Percentiles rank a stretch among this genome's conserved stretches.
Evolutionary conservation across 129 eudicot genomes (phyloP).

Genomic region (Helichrysum umbraculigerum): DNA sequence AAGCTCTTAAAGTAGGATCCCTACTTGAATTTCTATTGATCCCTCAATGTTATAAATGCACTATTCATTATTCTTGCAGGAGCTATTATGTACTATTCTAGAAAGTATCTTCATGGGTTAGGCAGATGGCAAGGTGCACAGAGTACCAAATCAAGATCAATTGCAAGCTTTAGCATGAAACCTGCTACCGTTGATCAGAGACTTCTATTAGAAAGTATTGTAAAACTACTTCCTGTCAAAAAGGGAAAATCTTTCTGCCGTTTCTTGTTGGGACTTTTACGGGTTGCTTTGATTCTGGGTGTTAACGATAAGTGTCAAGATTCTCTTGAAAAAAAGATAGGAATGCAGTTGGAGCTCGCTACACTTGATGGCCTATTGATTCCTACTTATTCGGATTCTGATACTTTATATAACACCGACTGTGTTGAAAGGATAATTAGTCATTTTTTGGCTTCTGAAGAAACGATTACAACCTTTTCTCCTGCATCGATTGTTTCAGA

Average conservation of each 20-base stretch:
- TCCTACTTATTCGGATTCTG: conserved; percentile 80
- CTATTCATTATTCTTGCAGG: conserved; percentile 34
- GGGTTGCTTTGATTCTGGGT: conserved; percentile 82
- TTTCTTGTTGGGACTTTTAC: conserved; percentile 77
- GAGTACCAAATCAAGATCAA: conserved; percentile 52
- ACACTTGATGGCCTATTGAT: conserved; percentile 74
- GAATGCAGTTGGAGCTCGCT: conserved; percentile 81
- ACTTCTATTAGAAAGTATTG: conserved; percentile 65
- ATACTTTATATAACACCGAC: conserved; percentile 73
- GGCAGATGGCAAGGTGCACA: conserved; percentile 82
- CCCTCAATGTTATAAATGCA: background rate
- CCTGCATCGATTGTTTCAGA: conserved; percentile 58
- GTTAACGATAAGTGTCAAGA: conserved; percentile 60
- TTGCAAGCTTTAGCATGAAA: conserved; percentile 84
- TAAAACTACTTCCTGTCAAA: conserved; percentile 67
- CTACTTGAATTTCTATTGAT: background rate
- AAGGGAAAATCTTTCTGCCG: conserved; percentile 81
- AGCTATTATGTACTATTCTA: conserved; percentile 71
- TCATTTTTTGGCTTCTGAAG: conserved; percentile 58
- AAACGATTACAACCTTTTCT: conserved; percentile 41
- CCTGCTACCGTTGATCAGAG: conserved; percentile 66
- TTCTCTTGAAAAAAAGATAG: conserved; percentile 72
- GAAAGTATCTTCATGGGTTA: conserved; percentile 79
- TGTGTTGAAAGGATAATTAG: conserved; percentile 75
- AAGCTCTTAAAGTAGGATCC: background rate